A percentile compares a stretch with the other conserved stretches of the same genome.
Evolutionary conservation across 1,139 yeast species (phyloP).

Genomic region (Casaregolazyma suthepensis): DNA sequence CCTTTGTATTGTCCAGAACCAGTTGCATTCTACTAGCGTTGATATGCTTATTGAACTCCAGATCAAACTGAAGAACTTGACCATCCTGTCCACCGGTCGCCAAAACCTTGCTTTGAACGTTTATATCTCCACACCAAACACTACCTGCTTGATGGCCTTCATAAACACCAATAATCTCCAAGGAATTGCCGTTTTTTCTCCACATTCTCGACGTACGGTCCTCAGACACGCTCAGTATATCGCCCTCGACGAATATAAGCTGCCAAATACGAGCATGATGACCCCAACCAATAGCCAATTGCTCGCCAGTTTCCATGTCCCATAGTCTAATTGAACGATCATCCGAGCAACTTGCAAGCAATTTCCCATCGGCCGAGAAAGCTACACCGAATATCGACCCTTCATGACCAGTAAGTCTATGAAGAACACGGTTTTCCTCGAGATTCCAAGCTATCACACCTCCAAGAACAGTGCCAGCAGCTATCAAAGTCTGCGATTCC

Average conservation of each 20-base stretch:
- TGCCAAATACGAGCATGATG: conserved; percentile 94
- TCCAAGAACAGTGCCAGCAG: conserved; percentile 90
- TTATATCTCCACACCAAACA: conserved; percentile 75
- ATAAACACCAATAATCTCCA: conserved; percentile 42
- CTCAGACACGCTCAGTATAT: conserved; percentile 68
- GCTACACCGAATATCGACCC: conserved; percentile 86
- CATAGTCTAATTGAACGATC: conserved; percentile 83
- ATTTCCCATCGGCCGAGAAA: conserved; percentile 50
- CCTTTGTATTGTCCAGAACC: conserved; percentile 24
- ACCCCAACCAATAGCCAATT: conserved; percentile 87
- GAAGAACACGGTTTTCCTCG: conserved; percentile 39
- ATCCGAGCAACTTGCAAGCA: conserved; percentile 79
- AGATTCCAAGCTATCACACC: conserved; percentile 72
- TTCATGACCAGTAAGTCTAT: conserved; percentile 66
- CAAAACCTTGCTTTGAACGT: conserved; percentile 40
- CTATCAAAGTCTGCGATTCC: conserved; percentile 45
- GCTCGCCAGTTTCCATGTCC: conserved; percentile 48
- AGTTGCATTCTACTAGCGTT: conserved; percentile 33
- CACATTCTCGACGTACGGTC: conserved; percentile 86
- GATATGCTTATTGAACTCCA: conserved; percentile 30
- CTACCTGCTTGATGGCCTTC: conserved; percentile 81
- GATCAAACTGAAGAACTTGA: conserved; percentile 56
- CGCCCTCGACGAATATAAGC: conserved; percentile 47
- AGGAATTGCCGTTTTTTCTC: conserved; percentile 36
- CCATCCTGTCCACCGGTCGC: conserved; percentile 89